phyloP scores from a whole-genome alignment of 2,329 filamentous ascomycete species.

The Fusarium avenaceum region DNA sequence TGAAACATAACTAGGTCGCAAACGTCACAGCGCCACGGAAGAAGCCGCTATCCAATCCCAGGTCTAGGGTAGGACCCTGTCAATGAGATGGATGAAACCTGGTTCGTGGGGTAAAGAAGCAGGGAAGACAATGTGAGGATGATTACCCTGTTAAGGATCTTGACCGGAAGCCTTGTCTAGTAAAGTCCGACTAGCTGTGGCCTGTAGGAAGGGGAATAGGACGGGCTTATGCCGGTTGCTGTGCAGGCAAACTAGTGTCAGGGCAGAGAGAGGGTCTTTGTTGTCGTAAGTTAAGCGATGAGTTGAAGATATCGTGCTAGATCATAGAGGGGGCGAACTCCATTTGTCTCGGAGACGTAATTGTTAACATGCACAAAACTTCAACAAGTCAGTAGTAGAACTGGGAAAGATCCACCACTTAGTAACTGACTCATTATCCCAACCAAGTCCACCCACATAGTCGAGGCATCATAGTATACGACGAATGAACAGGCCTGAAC shows the following conservation, averaged over 20 bases:
- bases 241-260: no score
- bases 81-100: not conserved
- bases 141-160: not conserved
- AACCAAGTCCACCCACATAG: slow-evolving; percentile 7
- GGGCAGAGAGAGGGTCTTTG: no score
- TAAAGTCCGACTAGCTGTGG: not conserved
- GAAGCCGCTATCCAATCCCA: not conserved
- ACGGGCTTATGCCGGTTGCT: not conserved
- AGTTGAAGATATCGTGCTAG: not conserved
- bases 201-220: slow-evolving; percentile 10
- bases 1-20: not conserved
- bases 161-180: slow-evolving; percentile 12
- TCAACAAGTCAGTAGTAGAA: no score
- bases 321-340: not conserved
- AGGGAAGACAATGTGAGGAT: not conserved
- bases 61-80: slow-evolving; percentile 18
- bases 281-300: not conserved
- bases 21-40: slow-evolving; percentile 3
- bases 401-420: not conserved
- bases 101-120: slow-evolving; percentile 26
- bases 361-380: no score
- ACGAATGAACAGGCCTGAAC: not conserved
- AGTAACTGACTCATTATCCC: slow-evolving; percentile 14
- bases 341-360: not conserved
- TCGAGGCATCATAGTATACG: slow-evolving; percentile 5